Conservation (phyloP, 2,329 filamentous ascomycete species). For the Colletotrichum destructivum region DNA sequence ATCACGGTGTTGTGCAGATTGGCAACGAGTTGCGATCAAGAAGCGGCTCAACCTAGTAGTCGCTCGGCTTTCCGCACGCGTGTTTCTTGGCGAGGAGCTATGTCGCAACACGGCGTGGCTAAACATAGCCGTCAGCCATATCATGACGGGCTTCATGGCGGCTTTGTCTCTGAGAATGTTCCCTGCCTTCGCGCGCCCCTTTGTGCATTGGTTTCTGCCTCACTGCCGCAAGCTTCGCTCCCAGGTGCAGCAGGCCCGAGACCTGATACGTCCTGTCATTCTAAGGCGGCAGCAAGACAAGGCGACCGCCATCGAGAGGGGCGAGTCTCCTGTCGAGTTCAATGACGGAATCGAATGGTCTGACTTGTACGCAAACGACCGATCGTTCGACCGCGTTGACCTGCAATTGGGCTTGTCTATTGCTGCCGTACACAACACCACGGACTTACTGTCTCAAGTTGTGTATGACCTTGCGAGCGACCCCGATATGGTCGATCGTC, state of each 20-base stretch:
- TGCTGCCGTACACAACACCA: slow-evolving; percentile 60
- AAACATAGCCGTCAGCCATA: slow-evolving; percentile 59
- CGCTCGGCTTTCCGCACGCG: slow-evolving; percentile 63
- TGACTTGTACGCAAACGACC: slow-evolving; percentile 58
- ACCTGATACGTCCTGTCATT: slow-evolving; percentile 52
- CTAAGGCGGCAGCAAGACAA: slow-evolving; percentile 46
- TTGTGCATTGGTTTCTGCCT: slow-evolving; percentile 62
- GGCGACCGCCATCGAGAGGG: slow-evolving; percentile 45
- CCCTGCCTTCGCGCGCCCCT: slow-evolving; percentile 55
- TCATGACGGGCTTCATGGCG: slow-evolving; percentile 54
- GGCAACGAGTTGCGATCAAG: neutral
- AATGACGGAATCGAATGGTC: slow-evolving; percentile 61
- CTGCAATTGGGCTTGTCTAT: slow-evolving; percentile 87
- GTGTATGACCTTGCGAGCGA: slow-evolving; percentile 57
- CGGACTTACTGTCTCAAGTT: slow-evolving; percentile 52
- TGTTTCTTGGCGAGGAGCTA: slow-evolving; percentile 62
- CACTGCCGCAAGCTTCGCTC: slow-evolving; percentile 53
- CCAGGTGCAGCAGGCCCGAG: slow-evolving; percentile 54
- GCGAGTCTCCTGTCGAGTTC: slow-evolving; percentile 29
- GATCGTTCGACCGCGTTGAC: slow-evolving; percentile 74
- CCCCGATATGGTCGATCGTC: slow-evolving; percentile 55
- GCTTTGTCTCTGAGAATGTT: slow-evolving; percentile 56
- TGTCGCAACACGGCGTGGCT: slow-evolving; percentile 65
- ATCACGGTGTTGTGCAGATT: neutral
- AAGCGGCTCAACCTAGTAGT: slow-evolving; percentile 51